phyloP scores from a whole-genome alignment of 805 yeast species.

The Clavispora phyllophila region DNA sequence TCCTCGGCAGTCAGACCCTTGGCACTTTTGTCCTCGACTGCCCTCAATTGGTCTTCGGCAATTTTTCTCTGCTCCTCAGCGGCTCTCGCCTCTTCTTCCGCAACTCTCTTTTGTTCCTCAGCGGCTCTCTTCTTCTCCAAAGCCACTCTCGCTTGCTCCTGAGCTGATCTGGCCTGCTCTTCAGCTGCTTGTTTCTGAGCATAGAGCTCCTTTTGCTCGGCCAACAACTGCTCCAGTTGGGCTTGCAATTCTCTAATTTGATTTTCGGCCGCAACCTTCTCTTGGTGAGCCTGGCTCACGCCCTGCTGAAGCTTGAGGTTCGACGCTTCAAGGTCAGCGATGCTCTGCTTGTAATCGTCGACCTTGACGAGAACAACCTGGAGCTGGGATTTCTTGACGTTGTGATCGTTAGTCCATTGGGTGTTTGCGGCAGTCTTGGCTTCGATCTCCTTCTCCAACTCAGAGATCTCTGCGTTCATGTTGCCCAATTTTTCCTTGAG shows the following conservation, averaged over 20 bases:
- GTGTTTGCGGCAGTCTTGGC: slow-evolving; percentile 49
- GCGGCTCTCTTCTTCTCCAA: neutral
- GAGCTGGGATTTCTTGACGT: slow-evolving; percentile 67
- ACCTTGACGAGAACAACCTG: slow-evolving; percentile 53
- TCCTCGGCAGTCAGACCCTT: no score
- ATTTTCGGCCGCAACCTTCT: neutral
- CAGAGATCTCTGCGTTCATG: slow-evolving; percentile 61
- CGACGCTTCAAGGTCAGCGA: slow-evolving; percentile 22
- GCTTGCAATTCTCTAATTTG: slow-evolving; percentile 6
- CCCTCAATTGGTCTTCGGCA: no score
- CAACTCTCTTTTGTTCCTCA: neutral
- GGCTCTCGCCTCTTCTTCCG: neutral
- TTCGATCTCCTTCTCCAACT: slow-evolving; percentile 52
- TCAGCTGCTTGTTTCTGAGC: slow-evolving; percentile 1
- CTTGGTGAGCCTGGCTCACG: slow-evolving; percentile 7
- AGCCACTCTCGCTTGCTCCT: neutral
- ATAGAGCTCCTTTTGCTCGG: slow-evolving; percentile 5
- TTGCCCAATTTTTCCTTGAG: slow-evolving; percentile 65
- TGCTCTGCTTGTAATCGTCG: slow-evolving; percentile 29
- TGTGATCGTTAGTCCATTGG: slow-evolving; percentile 57
- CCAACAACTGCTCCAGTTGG: slow-evolving; percentile 3
- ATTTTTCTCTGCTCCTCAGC: no score
- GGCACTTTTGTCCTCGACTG: no score
- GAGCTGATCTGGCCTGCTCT: neutral
- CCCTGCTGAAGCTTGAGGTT: slow-evolving; percentile 22